These are phyloP conservation scores for Clarireedia hainanense DNA, from an alignment of 2,329 filamentous ascomycete genomes.

Conservation along the genomic window DNA sequence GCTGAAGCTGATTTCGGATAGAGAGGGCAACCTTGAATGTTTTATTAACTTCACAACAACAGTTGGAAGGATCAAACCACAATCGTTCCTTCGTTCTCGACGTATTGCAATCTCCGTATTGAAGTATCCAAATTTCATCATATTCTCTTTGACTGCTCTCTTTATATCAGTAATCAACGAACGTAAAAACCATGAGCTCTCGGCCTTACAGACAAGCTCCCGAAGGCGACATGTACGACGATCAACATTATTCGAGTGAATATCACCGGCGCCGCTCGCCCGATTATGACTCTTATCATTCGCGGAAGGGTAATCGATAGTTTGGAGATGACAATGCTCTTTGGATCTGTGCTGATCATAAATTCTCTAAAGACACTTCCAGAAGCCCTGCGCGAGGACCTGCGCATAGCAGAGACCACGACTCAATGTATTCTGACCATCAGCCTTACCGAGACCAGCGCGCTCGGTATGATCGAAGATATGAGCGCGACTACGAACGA, in stretches of 20 bases:
- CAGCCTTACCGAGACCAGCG: slow-evolving; percentile 26
- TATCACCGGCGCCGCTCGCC: slow-evolving; percentile 17
- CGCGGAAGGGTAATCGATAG: slow-evolving; percentile 32
- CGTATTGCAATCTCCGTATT: neutral
- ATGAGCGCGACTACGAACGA: slow-evolving; percentile 33
- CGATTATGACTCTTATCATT: slow-evolving; percentile 24
- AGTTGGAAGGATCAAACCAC: neutral
- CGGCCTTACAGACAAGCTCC: slow-evolving; percentile 9
- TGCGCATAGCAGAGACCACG: slow-evolving; percentile 16
- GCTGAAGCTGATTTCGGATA: neutral
- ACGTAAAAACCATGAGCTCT: neutral
- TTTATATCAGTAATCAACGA: neutral
- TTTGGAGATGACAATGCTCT: slow-evolving; percentile 19
- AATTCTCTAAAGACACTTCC: slow-evolving; percentile 27
- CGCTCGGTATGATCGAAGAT: slow-evolving; percentile 24
- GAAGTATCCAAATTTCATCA: neutral
- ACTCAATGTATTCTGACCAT: slow-evolving; percentile 15
- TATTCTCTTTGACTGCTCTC: neutral
- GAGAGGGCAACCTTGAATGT: neutral
- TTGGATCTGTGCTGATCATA: slow-evolving; percentile 29
- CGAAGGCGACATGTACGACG: slow-evolving; percentile 37
- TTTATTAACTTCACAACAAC: neutral
- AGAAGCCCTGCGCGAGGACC: slow-evolving; percentile 24
- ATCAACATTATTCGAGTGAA: slow-evolving; percentile 27
- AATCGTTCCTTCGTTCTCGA: neutral